phyloP scores from a whole-genome alignment of 164 flowering plant species.

The Kingdonia uniflora region DNA sequence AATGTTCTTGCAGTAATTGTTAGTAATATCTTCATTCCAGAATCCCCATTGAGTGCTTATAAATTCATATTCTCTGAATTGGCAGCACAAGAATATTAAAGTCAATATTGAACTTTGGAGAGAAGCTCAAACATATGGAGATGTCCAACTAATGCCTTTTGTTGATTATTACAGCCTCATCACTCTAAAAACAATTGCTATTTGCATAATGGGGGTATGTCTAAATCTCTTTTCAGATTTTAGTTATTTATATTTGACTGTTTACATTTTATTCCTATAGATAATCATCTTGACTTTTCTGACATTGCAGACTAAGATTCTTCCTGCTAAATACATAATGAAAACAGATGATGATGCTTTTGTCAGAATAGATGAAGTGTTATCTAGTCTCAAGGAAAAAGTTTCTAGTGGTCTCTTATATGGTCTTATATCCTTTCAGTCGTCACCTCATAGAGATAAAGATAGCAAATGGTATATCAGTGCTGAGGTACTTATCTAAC shows the following conservation, averaged over 20 bases:
- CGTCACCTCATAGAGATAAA: constrained; percentile 57
- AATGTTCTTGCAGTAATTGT: too few relatives aligned
- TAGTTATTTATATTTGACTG: too few relatives aligned
- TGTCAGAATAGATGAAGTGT: constrained; percentile 75
- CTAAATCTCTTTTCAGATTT: neutral
- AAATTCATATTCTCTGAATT: too few relatives aligned
- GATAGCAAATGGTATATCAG: constrained; percentile 88
- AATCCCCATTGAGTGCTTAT: too few relatives aligned
- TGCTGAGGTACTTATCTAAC: constrained; percentile 38
- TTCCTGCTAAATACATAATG: constrained; percentile 85
- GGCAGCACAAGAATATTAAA: constrained; percentile 67
- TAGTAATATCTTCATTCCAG: too few relatives aligned
- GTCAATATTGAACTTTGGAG: constrained; percentile 73
- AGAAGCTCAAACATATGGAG: constrained; percentile 78
- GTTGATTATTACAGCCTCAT: constrained; percentile 88
- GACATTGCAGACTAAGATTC: constrained; percentile 65
- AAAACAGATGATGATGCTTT: constrained; percentile 97
- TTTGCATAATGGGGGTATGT: constrained; percentile 79
- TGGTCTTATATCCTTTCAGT: constrained; percentile 65
- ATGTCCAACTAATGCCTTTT: constrained; percentile 90
- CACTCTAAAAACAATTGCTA: constrained; percentile 73
- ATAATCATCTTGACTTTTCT: too few relatives aligned
- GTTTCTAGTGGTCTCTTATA: constrained; percentile 50
- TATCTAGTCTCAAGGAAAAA: constrained; percentile 53
- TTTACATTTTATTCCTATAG: too few relatives aligned